A percentile compares a stretch with the other conserved stretches of the same genome.
These are phyloP conservation scores for Seminavis robusta DNA, from an alignment of 108 stramenopile species.

Conservation along the genomic window DNA sequence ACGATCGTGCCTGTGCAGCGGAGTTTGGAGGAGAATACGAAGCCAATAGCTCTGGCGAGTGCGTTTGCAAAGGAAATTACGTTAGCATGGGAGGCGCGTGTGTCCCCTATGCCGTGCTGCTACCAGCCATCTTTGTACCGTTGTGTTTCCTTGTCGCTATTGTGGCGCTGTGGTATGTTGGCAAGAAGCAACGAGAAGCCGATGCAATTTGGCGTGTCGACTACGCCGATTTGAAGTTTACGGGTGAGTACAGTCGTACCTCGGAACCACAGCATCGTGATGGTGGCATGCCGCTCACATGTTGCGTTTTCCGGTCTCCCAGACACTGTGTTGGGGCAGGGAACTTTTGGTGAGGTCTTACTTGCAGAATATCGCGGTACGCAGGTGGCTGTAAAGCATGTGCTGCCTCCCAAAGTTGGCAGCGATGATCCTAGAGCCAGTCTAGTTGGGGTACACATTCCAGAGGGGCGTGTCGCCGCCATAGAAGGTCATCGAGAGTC, in stretches of 20 bases:
- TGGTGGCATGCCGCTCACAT: too few relatives aligned
- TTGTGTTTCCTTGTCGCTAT: too few relatives aligned
- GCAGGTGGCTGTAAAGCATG: slow-evolving; percentile 21
- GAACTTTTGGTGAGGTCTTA: slow-evolving; percentile 36
- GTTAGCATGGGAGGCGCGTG: background rate
- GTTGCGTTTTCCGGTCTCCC: too few relatives aligned
- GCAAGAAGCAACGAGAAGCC: slow-evolving; percentile 12
- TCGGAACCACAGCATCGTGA: too few relatives aligned
- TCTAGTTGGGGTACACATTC: too few relatives aligned
- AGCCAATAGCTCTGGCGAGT: background rate
- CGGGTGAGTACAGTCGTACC: too few relatives aligned
- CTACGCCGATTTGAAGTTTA: slow-evolving; percentile 26
- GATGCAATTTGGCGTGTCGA: slow-evolving; percentile 37
- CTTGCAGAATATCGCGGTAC: slow-evolving; percentile 38
- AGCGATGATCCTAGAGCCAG: too few relatives aligned
- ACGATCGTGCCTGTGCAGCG: slow-evolving; percentile 1
- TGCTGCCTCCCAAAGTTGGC: too few relatives aligned
- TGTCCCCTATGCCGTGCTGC: background rate
- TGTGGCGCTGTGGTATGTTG: background rate
- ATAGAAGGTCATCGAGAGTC: too few relatives aligned
- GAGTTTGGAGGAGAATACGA: background rate
- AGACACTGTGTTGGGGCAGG: slow-evolving; percentile 36
- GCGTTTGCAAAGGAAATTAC: background rate
- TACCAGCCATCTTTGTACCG: slow-evolving; percentile 6
- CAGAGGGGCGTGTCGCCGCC: too few relatives aligned